A percentile compares a stretch with the other conserved stretches of the same genome.
These are phyloP conservation scores for Noccaea caerulescens DNA, from an alignment of 345 rosid species.

Conservation along the genomic window DNA sequence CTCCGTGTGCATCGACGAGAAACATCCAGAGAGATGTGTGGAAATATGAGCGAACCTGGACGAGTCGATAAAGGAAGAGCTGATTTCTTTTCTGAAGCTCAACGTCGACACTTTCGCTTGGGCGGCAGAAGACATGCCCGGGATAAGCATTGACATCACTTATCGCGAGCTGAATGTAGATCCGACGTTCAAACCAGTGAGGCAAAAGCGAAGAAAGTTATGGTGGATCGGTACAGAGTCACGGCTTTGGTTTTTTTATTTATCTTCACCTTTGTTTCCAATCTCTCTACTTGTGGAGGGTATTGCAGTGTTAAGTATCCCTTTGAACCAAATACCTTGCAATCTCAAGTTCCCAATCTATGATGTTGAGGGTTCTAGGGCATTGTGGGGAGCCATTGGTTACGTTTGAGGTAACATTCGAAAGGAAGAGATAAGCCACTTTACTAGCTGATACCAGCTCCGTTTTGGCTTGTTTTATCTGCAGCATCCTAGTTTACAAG, in stretches of 20 bases:
- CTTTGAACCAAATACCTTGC: slow-evolving; percentile 85
- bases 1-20: too few relatives aligned
- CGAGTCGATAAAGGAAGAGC: too few relatives aligned
- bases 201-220: too few relatives aligned
- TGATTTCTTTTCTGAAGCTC: too few relatives aligned
- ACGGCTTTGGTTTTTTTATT: slow-evolving; percentile 22
- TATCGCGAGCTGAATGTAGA: too few relatives aligned
- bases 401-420: slow-evolving; percentile 60
- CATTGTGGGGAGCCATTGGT: slow-evolving; percentile 36
- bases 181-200: too few relatives aligned
- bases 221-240: slow-evolving; percentile 39
- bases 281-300: slow-evolving; percentile 47
- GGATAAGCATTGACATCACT: too few relatives aligned
- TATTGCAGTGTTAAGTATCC: slow-evolving; percentile 60
- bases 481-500: slow-evolving; percentile 41
- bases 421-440: slow-evolving; percentile 89
- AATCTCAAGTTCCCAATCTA: slow-evolving; percentile 60
- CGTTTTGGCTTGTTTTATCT: slow-evolving; percentile 94
- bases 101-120: too few relatives aligned
- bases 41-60: too few relatives aligned
- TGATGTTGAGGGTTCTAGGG: slow-evolving; percentile 58
- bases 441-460: slow-evolving; percentile 95
- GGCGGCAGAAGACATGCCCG: too few relatives aligned
- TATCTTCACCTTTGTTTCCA: slow-evolving; percentile 44
- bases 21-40: too few relatives aligned